Base-by-base conservation (phyloP, 2,329 filamentous ascomycete genomes). In the Curvularia lunata region DNA sequence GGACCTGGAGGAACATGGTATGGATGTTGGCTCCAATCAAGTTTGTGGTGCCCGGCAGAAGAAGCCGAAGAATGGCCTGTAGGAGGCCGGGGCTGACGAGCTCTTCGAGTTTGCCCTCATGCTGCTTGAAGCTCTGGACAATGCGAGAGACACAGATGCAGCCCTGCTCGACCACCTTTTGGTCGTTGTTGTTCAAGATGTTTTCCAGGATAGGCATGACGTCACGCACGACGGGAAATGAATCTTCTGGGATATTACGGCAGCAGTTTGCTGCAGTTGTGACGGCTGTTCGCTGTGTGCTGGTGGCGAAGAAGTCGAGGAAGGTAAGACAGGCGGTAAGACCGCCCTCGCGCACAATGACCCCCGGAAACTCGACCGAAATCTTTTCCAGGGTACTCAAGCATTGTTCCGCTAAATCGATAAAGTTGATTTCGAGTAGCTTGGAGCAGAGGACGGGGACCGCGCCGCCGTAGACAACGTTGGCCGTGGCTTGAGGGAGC, bases 231-330 rank as follows among this genome's bases (percentile, higher is more conserved):
- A 96, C 93, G 1, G 88, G 83, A 72, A 99, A 99, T 0, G 92
- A 96, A 70, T 98, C 95, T 68, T 94, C 90, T 1, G 93, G 91
- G 18, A 99, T 95, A 73, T 97, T 97, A 62, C 95, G 91, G 76
- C 96, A 99, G 80, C 95, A 99, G 73, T 99, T 99, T 54, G 95
- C 96, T 9, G 96, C 95, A 12, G 94, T 99, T 3, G 93, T 98
- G 7, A 99, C 95, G 6, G 95, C 95, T 13, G 94, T 97, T 64
- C 95, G 87, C 78, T 99, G 95, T 2, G 95, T 98, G 76, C 94
- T 95, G 0, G 95, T 99, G 16, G 94, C 90, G 71, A 99, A 99
- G 79, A 99, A 99, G 75, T 99, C 95, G 56, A 99, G 85, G 74
- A 95, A 98, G 0, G 91, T 96, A 64, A 99, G 81, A 72, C 95